Evolutionary conservation across 139 green algal genomes (phyloP).

Genomic region (Chlorella sp.): DNA sequence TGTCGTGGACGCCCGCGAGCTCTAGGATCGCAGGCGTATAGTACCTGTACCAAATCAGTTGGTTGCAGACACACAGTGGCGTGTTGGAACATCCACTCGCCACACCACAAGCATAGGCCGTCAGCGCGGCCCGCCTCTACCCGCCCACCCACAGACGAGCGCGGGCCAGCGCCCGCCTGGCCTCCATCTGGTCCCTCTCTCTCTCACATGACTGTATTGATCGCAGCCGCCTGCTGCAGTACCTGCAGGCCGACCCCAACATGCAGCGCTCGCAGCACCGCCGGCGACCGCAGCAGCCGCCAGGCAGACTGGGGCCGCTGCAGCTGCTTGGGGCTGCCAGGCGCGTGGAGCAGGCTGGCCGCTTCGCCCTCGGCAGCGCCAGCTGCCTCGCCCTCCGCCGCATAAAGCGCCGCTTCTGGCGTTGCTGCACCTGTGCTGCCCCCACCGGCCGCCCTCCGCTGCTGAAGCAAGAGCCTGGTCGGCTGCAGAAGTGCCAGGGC

Average conservation of each 20-base stretch:
- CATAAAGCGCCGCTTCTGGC: no score
- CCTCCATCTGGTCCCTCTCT: neutral
- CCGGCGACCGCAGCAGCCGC: neutral
- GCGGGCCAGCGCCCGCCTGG: neutral
- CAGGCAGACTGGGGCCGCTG: conserved; percentile 4
- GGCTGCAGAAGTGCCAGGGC: conserved; percentile 10
- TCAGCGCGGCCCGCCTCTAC: neutral
- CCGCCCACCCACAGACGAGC: neutral
- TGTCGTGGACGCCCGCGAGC: conserved; percentile 63
- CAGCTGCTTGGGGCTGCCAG: no score
- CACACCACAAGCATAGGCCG: neutral
- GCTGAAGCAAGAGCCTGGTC: no score
- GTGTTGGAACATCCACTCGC: neutral
- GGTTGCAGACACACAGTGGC: neutral
- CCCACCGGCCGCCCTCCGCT: no score
- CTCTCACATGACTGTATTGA: conserved; percentile 77
- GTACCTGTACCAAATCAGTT: conserved; percentile 42
- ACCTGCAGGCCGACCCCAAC: conserved; percentile 65
- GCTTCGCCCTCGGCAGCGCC: no score
- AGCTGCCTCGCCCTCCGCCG: no score
- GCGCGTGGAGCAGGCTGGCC: no score
- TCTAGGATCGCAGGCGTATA: conserved; percentile 73
- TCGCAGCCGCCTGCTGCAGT: conserved; percentile 74
- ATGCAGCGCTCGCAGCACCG: conserved; percentile 28
- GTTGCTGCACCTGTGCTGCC: no score